Base-by-base conservation (phyloP, 495 filamentous ascomycete genomes). In the Talaromyces stipitatus region DNA sequence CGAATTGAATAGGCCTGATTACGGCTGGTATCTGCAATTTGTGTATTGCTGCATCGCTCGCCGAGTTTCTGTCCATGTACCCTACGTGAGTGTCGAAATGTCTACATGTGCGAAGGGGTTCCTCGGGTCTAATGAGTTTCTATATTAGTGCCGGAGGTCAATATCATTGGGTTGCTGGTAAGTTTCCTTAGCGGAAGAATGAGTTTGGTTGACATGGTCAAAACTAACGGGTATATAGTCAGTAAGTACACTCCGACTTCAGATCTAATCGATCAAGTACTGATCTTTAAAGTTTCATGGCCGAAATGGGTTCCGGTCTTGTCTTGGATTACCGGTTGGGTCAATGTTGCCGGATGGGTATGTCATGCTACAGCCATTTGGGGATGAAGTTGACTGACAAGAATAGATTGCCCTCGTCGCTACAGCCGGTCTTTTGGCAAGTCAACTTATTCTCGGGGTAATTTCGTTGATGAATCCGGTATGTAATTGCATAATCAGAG, bases 261-360 rank as follows among this genome's bases (percentile, higher is more conserved):
- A 16, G 4, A 7, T 66, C 52, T 1, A 2, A 53, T 10, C 1
- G 11, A 6, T 2, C 2, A 0, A 47, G 14, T 4, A 1, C 6
- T 24, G 12, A 38, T 2, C 38, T 5, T 57, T 45, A 32, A 43
- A 73, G 70, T 86, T 29, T 72, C 78, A 20, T 83, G 79, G 74
- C 69, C 74, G 61, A 71, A 65, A 47, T 88, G 78, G 78, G 81
- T 82, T 46, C 82, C 82, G 1, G 67, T 83, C 20, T 69, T 90
- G 5, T 84, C 80, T 10, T 91, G 83, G 81, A 81, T 84, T 28
- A 88, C 85, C 0, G 87, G 87, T 9, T 91, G 87, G 87, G 82
- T 89, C 57, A 89, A 87, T 65, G 81, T 85, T 27, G 81, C 82
- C 28, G 87, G 85, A 16, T 90, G 86, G 87, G 85, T 89, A 59